Conservation (phyloP, 225 moss, liverwort and hornwort species). For the Asterella californica region DNA sequence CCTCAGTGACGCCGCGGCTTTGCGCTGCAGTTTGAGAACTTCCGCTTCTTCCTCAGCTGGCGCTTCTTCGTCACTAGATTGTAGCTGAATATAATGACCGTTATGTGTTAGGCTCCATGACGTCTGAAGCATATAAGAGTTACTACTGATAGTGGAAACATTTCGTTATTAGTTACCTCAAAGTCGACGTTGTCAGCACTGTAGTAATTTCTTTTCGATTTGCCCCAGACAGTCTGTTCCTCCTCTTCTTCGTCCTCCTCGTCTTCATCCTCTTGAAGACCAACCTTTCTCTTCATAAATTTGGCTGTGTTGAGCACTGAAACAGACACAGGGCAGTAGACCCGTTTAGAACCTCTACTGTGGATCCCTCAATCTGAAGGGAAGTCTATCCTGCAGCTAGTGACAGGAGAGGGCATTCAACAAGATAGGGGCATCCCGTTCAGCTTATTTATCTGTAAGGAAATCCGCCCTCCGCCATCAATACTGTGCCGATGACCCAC, state of each 20-base stretch:
- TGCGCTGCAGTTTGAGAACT: slow-evolving; percentile 61
- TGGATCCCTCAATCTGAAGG: not conserved
- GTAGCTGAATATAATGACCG: slow-evolving; percentile 41
- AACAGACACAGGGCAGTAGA: not conserved
- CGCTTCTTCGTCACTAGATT: slow-evolving; percentile 90
- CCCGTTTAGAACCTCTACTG: not conserved
- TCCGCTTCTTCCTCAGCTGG: slow-evolving; percentile 85
- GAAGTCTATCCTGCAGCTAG: not conserved
- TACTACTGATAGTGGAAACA: no score
- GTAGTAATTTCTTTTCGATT: slow-evolving; percentile 80
- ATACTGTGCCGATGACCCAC: no score
- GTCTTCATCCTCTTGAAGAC: slow-evolving; percentile 52
- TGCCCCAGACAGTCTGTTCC: slow-evolving; percentile 72
- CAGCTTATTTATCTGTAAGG: no score
- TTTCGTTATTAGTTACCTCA: no score
- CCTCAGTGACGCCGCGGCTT: slow-evolving; percentile 64
- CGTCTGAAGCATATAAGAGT: not conserved
- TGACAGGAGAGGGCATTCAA: no score
- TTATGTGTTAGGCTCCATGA: not conserved
- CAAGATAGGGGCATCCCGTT: no score
- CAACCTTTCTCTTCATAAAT: slow-evolving; percentile 72
- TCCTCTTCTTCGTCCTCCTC: slow-evolving; percentile 62
- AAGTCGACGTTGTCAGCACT: slow-evolving; percentile 84
- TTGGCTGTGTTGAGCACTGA: slow-evolving; percentile 59
- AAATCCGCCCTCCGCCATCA: no score